These are phyloP conservation scores for Colletotrichum costaricense DNA, from an alignment of 2,329 filamentous ascomycete species.

Conservation along the genomic window DNA sequence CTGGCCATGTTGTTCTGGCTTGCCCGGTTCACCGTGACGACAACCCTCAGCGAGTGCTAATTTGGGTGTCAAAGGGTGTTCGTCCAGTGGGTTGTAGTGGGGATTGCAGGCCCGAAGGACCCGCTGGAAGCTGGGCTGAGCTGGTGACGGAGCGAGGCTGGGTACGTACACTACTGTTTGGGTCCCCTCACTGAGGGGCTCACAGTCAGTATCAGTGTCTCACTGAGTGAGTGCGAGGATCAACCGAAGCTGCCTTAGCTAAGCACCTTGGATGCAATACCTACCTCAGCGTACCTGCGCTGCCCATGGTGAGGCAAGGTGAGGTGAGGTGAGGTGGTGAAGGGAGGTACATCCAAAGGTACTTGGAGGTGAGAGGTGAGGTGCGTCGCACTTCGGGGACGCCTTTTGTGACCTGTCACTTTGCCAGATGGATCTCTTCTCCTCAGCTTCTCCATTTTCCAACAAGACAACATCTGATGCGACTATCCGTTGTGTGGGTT, in stretches of 20 bases:
- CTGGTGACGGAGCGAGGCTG: neutral
- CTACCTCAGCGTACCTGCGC: too few relatives aligned
- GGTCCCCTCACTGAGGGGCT: neutral
- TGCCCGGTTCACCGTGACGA: slow-evolving; percentile 31
- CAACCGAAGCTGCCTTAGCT: neutral
- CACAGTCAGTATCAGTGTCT: neutral
- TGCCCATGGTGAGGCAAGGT: too few relatives aligned
- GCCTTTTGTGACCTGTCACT: slow-evolving; percentile 11
- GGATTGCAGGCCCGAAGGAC: neutral
- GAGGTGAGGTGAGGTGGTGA: neutral
- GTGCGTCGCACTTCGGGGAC: slow-evolving; percentile 27
- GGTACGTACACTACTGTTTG: neutral
- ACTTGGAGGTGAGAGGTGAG: neutral
- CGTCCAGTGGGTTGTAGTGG: slow-evolving; percentile 18
- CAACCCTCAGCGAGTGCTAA: slow-evolving; percentile 19
- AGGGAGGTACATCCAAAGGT: neutral
- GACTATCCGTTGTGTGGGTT: neutral
- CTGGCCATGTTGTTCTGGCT: slow-evolving; percentile 15
- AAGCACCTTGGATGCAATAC: neutral
- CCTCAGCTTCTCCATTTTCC: neutral
- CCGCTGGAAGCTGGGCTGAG: slow-evolving; percentile 9
- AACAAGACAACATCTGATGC: slow-evolving; percentile 19
- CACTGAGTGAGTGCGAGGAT: neutral
- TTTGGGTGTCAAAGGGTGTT: slow-evolving; percentile 21
- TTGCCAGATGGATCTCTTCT: slow-evolving; percentile 8